Evolutionary conservation across 2,329 filamentous ascomycete species (phyloP), one percentile per base, ranked within the genome.

Genomic region (Teratosphaeria gauchensis): DNA sequence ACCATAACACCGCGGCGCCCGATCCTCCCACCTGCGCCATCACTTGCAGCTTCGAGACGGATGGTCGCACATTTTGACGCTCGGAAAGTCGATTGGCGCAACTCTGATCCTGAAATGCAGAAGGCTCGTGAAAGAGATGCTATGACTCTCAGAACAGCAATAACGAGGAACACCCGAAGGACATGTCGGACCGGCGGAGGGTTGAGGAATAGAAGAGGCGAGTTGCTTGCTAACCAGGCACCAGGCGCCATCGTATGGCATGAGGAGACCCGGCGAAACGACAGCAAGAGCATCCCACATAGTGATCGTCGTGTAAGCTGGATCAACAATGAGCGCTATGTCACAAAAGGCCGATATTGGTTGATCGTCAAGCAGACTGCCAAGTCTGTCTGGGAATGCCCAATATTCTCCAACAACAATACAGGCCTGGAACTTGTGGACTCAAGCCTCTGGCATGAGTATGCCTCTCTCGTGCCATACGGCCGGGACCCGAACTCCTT

Each of bases 401-500:
- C 58, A 2, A 53, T 59, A 8, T 59, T 53, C 30, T 53, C 54
- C 46, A 56, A 59, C 21, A 32, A 33, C 33, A 28, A 59, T 19
- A 59, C 54, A 11, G 58, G 58, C 16, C 51, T 59, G n/a, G 14
- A 33, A 30, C 33, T 38, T 2, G 32, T 56, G n/a, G 48, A 16
- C 21, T 31, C 3, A 2, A 2, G 21, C 0, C 7, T 21, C 16
- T 32, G 51, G 54, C 54, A 33, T 19, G 4, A 59, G 21, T 54
- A 56, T 28, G 32, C 51, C 21, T 48, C 42, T 21, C 42, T 48
- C 42, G 42, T 48, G 42, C 42, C 42, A 7, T 6, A 48, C 1
- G 35, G 35, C 12, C 12, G 9, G 1, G 35, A 38, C 11, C 8
- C 35, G 1, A 1, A 38, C 1, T 14, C 35, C 1, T 38, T 38